Evolutionary conservation across 768 basidiomycete genomes (phyloP), one percentile per base, ranked within the genome.

Genomic region (Rhizopogon vinicolor): DNA sequence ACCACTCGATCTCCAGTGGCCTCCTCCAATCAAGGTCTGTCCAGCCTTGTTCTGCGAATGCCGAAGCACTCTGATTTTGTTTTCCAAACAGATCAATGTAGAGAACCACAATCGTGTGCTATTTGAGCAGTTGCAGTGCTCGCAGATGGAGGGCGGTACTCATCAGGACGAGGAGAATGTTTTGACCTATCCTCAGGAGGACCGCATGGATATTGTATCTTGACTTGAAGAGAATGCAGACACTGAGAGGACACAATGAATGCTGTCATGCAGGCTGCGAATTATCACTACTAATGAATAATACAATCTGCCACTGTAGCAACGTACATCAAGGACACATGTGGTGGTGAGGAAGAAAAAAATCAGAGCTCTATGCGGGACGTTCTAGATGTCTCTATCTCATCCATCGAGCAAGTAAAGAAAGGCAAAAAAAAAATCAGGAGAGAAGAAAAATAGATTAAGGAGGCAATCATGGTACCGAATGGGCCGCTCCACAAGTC

Each of bases 1-100:
- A 10, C 60, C 39, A 57, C 12, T 61, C 62, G 35, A 65, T 62
- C 55, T 45, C 22, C 63, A 59, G 1, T 44, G 62, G 16, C 61
- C 60, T 7, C 74, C 72, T 70, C 71, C 68, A 6, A 49, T 49
- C 35, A 49, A 37, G 48, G 48, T 35, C 22, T 49, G 48, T 16
- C 35, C 0, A n/a, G 22, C 18, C 19, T 35, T 25, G 25, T 25
- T 25, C 39, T 22, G 9, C 0, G 18, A 35, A 25, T 25, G 48
- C 19, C 9, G 7, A 65, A 68, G 8, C 16, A 46, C 12, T 29
- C 70, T 52, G 69, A 71, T 72, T 71, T 19, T 40, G 65, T 56
- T 12, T 55, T 12, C 14, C 13, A 18, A 33, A 10, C 48, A 49
- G 48, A 49, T 49, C 5, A 7, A 49, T 25, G 48, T 49, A 37